These are phyloP conservation scores for Cytospora schulzeri DNA, from an alignment of 2,329 filamentous ascomycete genomes.

Conservation along the genomic window DNA sequence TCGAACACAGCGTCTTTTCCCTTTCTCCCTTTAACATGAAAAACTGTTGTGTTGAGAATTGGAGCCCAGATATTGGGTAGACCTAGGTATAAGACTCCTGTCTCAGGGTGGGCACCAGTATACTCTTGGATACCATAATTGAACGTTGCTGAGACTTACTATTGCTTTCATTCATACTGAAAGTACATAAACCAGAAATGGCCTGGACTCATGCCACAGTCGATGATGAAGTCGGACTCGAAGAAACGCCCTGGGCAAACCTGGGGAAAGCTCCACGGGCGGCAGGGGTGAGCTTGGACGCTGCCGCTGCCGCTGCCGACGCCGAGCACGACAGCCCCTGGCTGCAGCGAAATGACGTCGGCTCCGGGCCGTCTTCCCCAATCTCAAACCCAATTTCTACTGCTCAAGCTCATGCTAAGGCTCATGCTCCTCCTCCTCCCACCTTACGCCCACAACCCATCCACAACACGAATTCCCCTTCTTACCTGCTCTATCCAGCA, in stretches of 20 bases:
- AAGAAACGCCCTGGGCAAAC: neutral
- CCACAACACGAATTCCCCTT: neutral
- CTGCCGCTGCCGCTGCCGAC: too few species aligned
- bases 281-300: slow-evolving; percentile 10
- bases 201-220: neutral
- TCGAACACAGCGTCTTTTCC: neutral
- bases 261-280: neutral
- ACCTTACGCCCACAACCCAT: slow-evolving; percentile 4
- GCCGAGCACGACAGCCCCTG: slow-evolving; percentile 9
- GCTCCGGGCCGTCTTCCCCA: slow-evolving; percentile 1
- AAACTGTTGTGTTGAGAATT: neutral
- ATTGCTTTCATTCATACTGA: too few species aligned
- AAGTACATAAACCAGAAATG: neutral
- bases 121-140: neutral
- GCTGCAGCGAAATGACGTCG: slow-evolving; percentile 24
- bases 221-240: neutral
- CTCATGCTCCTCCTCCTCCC: neutral
- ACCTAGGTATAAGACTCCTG: neutral
- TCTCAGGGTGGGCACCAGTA: neutral
- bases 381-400: neutral
- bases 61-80: neutral
- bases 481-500: neutral
- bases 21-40: neutral
- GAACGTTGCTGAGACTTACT: neutral
- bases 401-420: too few species aligned